phyloP scores from a whole-genome alignment of 2,329 filamentous ascomycete genomes.

The Diplodia scrobiculata region DNA sequence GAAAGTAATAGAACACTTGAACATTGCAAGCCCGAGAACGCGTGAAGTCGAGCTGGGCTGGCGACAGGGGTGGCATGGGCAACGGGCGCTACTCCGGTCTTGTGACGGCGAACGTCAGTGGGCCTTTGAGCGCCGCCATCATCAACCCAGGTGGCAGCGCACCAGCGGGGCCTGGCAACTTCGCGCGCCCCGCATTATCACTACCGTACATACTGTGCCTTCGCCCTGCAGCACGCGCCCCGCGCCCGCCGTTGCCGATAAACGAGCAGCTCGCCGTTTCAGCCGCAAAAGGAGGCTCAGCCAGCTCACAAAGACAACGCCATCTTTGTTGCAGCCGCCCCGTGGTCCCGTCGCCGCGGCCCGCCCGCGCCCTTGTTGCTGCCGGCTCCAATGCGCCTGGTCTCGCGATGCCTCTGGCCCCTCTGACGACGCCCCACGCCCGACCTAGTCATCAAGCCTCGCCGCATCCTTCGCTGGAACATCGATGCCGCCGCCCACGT shows the following conservation, averaged over 20 bases:
- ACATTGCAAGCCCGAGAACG: constrained; percentile 13
- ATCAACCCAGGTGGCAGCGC: not conserved
- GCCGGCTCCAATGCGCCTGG: constrained; percentile 21
- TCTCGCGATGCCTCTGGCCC: constrained; percentile 29
- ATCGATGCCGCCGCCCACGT: constrained; percentile 44
- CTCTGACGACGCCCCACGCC: constrained; percentile 17
- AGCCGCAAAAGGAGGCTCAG: constrained; percentile 27
- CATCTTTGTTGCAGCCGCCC: constrained; percentile 14
- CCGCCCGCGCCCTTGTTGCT: constrained; percentile 14
- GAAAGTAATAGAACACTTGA: constrained; percentile 31
- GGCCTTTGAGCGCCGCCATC: not conserved
- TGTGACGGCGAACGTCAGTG: constrained; percentile 27
- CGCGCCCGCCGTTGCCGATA: constrained; percentile 12
- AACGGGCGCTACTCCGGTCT: constrained; percentile 10
- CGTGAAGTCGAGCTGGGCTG: not conserved
- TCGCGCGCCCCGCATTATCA: constrained; percentile 22
- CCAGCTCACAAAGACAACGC: constrained; percentile 13
- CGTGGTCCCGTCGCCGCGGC: constrained; percentile 8
- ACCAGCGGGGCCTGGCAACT: constrained; percentile 6
- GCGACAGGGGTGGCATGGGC: constrained; percentile 4
- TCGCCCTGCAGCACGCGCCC: constrained; percentile 25
- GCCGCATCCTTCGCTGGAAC: constrained; percentile 8
- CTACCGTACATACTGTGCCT: not conserved
- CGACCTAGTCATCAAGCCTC: constrained; percentile 11
- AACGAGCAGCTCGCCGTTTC: constrained; percentile 28